phyloP scores from a whole-genome alignment of 495 filamentous ascomycete genomes.

The Eremomyces bilateralis region DNA sequence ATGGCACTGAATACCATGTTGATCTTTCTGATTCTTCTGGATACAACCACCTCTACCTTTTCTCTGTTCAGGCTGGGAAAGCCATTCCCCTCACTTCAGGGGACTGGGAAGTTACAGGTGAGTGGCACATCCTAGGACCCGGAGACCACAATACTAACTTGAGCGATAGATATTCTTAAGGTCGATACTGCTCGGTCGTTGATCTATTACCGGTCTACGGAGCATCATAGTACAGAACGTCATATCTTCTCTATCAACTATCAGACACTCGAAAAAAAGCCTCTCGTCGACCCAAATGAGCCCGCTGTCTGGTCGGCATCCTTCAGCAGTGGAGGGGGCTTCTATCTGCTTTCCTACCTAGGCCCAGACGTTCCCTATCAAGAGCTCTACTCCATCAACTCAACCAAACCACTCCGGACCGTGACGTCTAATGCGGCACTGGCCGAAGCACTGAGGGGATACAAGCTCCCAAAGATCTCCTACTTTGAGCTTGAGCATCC shows the following conservation, averaged over 20 bases:
- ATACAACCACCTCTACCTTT: conserved; percentile 33
- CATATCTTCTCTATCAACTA: conserved; percentile 31
- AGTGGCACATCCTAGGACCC: too few species aligned
- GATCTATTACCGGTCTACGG: conserved; percentile 32
- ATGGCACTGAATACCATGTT: conserved; percentile 23
- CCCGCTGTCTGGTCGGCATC: conserved; percentile 30
- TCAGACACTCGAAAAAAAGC: conserved; percentile 17
- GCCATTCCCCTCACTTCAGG: conserved; percentile 29
- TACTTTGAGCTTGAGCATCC: conserved; percentile 27
- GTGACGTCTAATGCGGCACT: conserved; percentile 29
- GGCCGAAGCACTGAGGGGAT: conserved; percentile 22
- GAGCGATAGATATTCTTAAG: conserved; percentile 24
- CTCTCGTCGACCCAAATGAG: conserved; percentile 27
- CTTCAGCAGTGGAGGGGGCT: conserved; percentile 28
- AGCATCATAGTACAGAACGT: conserved; percentile 30
- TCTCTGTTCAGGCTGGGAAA: conserved; percentile 24
- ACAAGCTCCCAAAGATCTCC: conserved; percentile 28
- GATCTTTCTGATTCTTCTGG: conserved; percentile 34
- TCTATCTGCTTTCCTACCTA: conserved; percentile 32
- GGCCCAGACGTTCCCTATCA: conserved; percentile 36
- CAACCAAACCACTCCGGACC: conserved; percentile 23
- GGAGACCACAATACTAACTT: too few species aligned
- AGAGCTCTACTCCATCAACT: conserved; percentile 26
- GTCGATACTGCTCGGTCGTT: conserved; percentile 26
- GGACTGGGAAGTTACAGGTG: conserved; percentile 35